Percentiles rank a stretch among this genome's conserved stretches.
These are phyloP conservation scores for Debaryomyces psychrophilus DNA, from an alignment of 1,139 yeast genomes.

Conservation along the genomic window DNA sequence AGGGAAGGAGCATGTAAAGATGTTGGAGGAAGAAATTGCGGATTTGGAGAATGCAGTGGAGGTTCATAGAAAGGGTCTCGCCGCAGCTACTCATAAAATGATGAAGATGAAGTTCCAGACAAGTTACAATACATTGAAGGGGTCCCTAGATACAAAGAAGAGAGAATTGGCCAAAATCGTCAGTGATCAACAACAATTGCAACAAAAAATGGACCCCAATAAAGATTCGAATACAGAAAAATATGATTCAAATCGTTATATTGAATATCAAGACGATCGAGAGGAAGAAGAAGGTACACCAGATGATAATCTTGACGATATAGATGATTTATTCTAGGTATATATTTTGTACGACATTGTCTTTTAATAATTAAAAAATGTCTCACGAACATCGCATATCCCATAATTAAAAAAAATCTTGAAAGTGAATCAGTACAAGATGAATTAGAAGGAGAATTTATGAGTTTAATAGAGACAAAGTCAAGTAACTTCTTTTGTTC, in stretches of 20 bases:
- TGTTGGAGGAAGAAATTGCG: slow-evolving; percentile 79
- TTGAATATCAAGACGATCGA: slow-evolving; percentile 30
- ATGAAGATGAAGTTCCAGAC: slow-evolving; percentile 86
- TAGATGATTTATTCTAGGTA: slow-evolving; percentile 34
- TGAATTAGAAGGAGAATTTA: slow-evolving; percentile 1
- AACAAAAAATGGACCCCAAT: slow-evolving; percentile 24
- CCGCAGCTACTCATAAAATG: slow-evolving; percentile 82
- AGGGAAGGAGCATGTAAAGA: slow-evolving; percentile 68
- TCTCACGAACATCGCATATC: slow-evolving; percentile 7
- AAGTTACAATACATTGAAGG: slow-evolving; percentile 75
- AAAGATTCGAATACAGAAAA: slow-evolving; percentile 29
- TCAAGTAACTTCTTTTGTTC: background rate
- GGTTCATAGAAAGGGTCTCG: slow-evolving; percentile 73
- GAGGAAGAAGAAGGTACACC: slow-evolving; percentile 23
- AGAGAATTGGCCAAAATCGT: slow-evolving; percentile 56
- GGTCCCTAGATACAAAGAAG: slow-evolving; percentile 81
- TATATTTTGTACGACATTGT: slow-evolving; percentile 7
- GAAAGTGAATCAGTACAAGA: background rate
- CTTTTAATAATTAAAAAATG: slow-evolving; percentile 1
- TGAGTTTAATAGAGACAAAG: slow-evolving; percentile 5
- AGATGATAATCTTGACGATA: slow-evolving; percentile 46
- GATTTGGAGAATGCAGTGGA: slow-evolving; percentile 82
- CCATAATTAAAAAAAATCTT: slow-evolving; percentile 4
- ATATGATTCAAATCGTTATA: slow-evolving; percentile 25
- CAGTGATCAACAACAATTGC: slow-evolving; percentile 30